These are phyloP conservation scores for Candida verbasci DNA, from an alignment of 805 yeast genomes.

Conservation along the genomic window DNA sequence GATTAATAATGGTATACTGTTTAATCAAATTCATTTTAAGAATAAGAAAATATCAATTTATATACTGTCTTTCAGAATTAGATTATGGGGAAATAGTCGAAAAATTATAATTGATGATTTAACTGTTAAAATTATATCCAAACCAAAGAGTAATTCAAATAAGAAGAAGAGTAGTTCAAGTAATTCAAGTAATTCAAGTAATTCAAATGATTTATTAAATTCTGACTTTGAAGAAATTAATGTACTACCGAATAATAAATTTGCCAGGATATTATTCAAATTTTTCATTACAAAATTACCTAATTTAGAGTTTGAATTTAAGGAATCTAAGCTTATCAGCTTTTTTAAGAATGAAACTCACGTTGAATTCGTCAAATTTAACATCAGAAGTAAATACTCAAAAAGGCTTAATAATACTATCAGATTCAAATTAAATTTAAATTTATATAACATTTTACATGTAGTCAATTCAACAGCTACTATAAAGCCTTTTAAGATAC, in stretches of 20 bases:
- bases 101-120: conserved; percentile 27
- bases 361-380: conserved; percentile 19
- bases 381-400: conserved; percentile 16
- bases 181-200: not conserved
- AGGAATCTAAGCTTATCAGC: conserved; percentile 10
- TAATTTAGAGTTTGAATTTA: conserved; percentile 18
- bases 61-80: conserved; percentile 22
- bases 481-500: conserved; percentile 6
- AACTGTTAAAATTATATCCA: not conserved
- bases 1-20: conserved; percentile 35
- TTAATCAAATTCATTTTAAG: conserved; percentile 24
- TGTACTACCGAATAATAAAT: conserved; percentile 15
- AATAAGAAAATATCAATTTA: conserved; percentile 11
- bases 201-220: not conserved
- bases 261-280: conserved; percentile 10
- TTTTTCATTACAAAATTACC: conserved; percentile 18
- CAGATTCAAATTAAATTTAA: conserved; percentile 14
- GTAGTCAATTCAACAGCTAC: not conserved
- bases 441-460: conserved; percentile 9
- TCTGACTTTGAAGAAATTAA: conserved; percentile 5
- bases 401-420: conserved; percentile 12
- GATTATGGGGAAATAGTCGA: conserved; percentile 37
- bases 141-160: not conserved
- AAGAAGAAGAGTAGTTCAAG: not conserved
- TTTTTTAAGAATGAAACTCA: conserved; percentile 6